Evolutionary conservation across 2,329 filamentous ascomycete genomes (phyloP), one percentile per base, ranked within the genome.

Genomic region (Pseudogymnoascus sp.): DNA sequence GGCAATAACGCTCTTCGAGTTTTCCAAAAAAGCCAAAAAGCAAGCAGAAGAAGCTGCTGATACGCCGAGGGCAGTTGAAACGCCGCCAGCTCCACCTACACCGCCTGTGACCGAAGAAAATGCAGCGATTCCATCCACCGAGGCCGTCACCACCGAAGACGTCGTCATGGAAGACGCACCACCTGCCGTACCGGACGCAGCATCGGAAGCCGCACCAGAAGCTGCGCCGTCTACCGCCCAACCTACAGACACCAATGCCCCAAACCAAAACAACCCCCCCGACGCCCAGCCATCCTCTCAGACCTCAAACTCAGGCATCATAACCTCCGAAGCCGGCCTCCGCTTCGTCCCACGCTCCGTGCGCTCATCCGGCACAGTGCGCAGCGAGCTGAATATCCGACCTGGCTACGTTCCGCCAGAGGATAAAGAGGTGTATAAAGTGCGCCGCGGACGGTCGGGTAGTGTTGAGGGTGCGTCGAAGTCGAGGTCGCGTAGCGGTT

Each of bases 401-500:
- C 92, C 92, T 0, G 93, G 93, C 64, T 97, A 96, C 76, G 84
- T 86, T 16, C 93, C 93, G 1, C 90, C 91, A 0, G 93, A 97
- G 77, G 93, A 97, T 75, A 87, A 96, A 67, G 90, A 96, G 72
- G 80, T 94, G 53, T 97, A 97, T 82, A 93, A 91, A 78, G 95
- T 93, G 76, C 86, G 89, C 16, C 25, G 40, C 53, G 50, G 6
- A 4, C 5, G 50, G 3, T 56, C 50, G 6, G 33, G 10, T 11
- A 25, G 33, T 25, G 8, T 5, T 14, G 33, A 33, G 31, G 40
- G 25, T 2, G 33, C 38, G n/a, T 12, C 21, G 33, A 8, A 6
- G n/a, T 14, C 59, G 5, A 44, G 59, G 5, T 60, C 38, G 33
- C 35, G 35, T 2, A 38, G 59, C 23, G n/a, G 38, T 12, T 60